Conservation (phyloP, 108 stramenopile genomes). For the Nannochloropsis gaditana region DNA sequence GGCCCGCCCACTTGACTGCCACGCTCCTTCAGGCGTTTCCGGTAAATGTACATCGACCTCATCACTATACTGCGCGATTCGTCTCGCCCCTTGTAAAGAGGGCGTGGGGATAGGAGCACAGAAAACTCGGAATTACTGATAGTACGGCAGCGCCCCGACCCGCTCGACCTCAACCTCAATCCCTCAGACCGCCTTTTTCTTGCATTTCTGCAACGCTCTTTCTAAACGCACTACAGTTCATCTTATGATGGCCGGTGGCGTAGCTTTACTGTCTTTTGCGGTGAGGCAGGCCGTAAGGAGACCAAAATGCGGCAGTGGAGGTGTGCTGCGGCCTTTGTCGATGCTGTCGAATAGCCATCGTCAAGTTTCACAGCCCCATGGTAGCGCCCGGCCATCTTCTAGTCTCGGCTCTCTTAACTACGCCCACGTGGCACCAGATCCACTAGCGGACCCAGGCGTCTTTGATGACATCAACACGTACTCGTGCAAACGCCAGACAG, state of each 20-base stretch:
- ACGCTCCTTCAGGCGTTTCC: too few species aligned
- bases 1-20: too few species aligned
- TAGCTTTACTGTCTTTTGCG: background rate
- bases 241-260: background rate
- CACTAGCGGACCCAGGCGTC: background rate
- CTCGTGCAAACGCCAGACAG: slow-evolving; percentile 21
- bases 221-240: background rate
- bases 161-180: too few species aligned
- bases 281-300: background rate
- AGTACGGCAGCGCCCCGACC: too few species aligned
- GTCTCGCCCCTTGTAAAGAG: too few species aligned
- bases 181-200: too few species aligned
- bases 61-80: too few species aligned
- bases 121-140: too few species aligned
- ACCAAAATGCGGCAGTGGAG: background rate
- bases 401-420: background rate
- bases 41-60: too few species aligned
- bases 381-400: slow-evolving; percentile 9
- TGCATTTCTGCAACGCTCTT: too few species aligned
- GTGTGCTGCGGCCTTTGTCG: background rate
- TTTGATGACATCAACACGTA: slow-evolving; percentile 21
- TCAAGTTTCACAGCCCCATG: background rate
- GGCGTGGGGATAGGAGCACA: too few species aligned
- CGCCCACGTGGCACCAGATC: background rate
- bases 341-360: slow-evolving; percentile 1